Evolutionary conservation across 1,284 basidiomycete genomes (phyloP), one percentile per base, ranked within the genome.

Genomic region (Laetiporus sulphureus): DNA sequence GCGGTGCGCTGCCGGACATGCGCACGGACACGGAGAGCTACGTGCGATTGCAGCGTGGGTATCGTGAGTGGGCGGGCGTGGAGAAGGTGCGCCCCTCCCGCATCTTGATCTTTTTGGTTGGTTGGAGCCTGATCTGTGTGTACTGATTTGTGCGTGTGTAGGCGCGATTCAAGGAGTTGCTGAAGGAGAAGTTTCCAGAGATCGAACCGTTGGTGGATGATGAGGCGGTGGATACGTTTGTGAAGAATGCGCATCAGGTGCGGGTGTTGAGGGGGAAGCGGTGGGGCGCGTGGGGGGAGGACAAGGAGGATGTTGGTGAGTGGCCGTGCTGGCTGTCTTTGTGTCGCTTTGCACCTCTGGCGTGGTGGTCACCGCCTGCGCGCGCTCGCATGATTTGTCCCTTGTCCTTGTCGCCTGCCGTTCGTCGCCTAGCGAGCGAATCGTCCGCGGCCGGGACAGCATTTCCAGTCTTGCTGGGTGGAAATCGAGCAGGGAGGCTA

Each of bases 1-100:
- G 75, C 0, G 68, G 79, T 2, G 76, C 89, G 0, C 69, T 99
- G 1, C 95, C 95, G 0, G 95, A 99, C 65, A 97, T 99, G 90
- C 95, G 96, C 61, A 83, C 94, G 3, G 86, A 86, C 51, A 96
- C 94, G 0, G 61, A 69, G 29, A 77, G 76, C 43, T 99, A 97
- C 59, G 81, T 93, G 35, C 71, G 77, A 25, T 68, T 95, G 19
- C 90, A 93, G 58, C 76, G 69, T 22, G 57, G 92, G 45, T 95
- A 93, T 66, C 83, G 83, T 51, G 58, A 65, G 3, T 77, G 79
- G 42, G 79, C 89, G 1, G 72, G 79, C 25, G 72, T 79, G 36
- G 92, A 94, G 57, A 80, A 84, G 51, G 66, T 57, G 21, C 3
- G 43, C 21, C 2, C 21, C 24, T 11, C 24, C 27, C n/a, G 6